Evolutionary conservation across 163 green algal species (phyloP).

Genomic region (Trebouxiophyceae sp.): DNA sequence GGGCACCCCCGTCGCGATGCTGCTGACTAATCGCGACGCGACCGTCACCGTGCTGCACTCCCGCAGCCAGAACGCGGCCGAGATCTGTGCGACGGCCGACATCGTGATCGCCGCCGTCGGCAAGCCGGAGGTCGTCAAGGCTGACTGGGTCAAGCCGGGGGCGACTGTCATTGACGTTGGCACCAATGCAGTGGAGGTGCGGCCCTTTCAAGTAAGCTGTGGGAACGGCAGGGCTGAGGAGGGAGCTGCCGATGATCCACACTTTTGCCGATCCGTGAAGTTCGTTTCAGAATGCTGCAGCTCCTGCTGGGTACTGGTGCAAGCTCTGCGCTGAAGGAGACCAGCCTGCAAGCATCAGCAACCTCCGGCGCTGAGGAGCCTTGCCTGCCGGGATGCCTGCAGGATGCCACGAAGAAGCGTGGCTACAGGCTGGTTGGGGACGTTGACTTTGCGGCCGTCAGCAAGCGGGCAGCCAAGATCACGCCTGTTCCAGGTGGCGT

Average conservation of each 20-base stretch:
- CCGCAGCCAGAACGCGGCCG: conserved; percentile 53
- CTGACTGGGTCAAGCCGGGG: conserved; percentile 76
- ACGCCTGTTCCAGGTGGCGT: conserved; percentile 92
- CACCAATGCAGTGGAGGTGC: conserved; percentile 86
- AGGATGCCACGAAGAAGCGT: conserved; percentile 62
- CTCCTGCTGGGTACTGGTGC: too few species aligned
- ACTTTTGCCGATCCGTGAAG: too few species aligned
- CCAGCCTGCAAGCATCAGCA: too few species aligned
- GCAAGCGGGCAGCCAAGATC: conserved; percentile 31
- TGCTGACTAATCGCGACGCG: conserved; percentile 81
- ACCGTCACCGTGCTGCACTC: conserved; percentile 93
- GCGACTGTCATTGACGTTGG: conserved; percentile 95
- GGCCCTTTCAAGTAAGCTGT: too few species aligned
- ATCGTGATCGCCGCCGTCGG: conserved; percentile 92
- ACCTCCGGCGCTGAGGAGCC: too few species aligned
- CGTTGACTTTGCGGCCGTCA: conserved; percentile 51
- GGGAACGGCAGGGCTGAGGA: too few species aligned
- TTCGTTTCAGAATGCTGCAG: too few species aligned
- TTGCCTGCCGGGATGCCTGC: conserved; percentile 8
- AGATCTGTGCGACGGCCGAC: conserved; percentile 78
- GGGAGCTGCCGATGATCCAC: too few species aligned
- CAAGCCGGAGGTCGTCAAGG: conserved; percentile 71
- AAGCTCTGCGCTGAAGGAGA: too few species aligned
- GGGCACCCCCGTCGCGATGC: conserved; percentile 83
- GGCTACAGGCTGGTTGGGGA: conserved; percentile 81